A percentile compares a stretch with the other conserved stretches of the same genome.
These are phyloP conservation scores for Starmerella bombi DNA, from an alignment of 805 yeast species.

Conservation along the genomic window DNA sequence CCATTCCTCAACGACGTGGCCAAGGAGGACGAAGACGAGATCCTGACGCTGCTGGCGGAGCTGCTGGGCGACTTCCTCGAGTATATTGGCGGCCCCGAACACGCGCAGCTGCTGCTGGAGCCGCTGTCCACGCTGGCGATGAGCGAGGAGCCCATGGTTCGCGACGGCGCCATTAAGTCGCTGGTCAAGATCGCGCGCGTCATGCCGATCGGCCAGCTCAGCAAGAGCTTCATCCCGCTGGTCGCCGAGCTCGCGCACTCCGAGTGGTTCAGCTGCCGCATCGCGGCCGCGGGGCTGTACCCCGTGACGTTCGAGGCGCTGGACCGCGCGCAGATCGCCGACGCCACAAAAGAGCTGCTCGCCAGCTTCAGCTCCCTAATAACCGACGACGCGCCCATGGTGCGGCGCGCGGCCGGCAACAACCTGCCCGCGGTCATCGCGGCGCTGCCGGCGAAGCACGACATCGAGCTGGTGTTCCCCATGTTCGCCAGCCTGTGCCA, in stretches of 20 bases:
- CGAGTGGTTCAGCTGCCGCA: constrained; percentile 88
- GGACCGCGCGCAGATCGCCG: constrained; percentile 28
- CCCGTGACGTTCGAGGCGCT: constrained; percentile 37
- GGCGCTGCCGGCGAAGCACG: constrained; percentile 28
- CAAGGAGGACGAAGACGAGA: constrained; percentile 93
- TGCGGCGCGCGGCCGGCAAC: constrained; percentile 84
- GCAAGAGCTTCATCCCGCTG: constrained; percentile 56
- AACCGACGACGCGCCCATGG: constrained; percentile 94
- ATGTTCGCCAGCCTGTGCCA: constrained; percentile 67
- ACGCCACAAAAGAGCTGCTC: constrained; percentile 44
- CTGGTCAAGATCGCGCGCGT: constrained; percentile 56
- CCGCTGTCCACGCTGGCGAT: constrained; percentile 75
- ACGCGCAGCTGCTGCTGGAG: constrained; percentile 43
- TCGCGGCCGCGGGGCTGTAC: constrained; percentile 82
- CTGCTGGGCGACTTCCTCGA: constrained; percentile 83
- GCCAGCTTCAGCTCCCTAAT: constrained; percentile 56
- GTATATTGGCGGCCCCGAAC: constrained; percentile 67
- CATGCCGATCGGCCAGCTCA: constrained; percentile 47
- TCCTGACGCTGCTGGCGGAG: constrained; percentile 82
- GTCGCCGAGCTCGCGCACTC: constrained; percentile 69
- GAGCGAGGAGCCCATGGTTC: constrained; percentile 89
- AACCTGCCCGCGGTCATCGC: constrained; percentile 65
- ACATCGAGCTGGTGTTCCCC: constrained; percentile 50
- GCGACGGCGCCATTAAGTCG: constrained; percentile 87
- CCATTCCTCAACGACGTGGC: constrained; percentile 67